Evolutionary conservation across 106 monocot species (phyloP).

Genomic region (Platanthera guangdongensis): DNA sequence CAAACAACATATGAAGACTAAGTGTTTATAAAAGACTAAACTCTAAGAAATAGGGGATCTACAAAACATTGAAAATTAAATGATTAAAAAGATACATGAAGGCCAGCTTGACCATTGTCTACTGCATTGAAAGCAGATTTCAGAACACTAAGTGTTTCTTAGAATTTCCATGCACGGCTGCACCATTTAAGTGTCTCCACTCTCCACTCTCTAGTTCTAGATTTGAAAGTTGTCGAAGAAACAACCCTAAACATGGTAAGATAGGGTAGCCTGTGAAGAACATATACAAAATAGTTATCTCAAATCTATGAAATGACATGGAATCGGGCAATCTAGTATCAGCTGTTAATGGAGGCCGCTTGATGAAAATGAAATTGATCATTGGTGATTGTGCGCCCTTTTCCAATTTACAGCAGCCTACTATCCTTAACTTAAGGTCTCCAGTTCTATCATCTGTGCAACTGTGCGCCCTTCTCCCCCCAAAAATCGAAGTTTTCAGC

Average conservation of each 20-base stretch:
- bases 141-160: conserved; percentile 73
- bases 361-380: background rate
- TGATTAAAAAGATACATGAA: conserved; percentile 43
- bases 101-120: conserved; percentile 95
- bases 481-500: no score
- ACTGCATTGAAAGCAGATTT: conserved; percentile 91
- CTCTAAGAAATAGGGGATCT: background rate
- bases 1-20: no score
- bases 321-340: no score
- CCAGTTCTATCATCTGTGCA: no score
- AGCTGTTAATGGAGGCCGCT: background rate
- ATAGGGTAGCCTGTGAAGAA: background rate
- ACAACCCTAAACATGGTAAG: background rate
- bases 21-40: no score
- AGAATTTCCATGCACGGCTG: conserved; percentile 74
- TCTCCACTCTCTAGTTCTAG: no score
- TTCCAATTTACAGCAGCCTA: no score
- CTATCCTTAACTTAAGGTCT: no score
- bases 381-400: no score
- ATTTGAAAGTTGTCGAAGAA: conserved; percentile 49
- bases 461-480: no score
- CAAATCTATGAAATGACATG: background rate
- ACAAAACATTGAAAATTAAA: background rate
- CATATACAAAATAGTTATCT: background rate
- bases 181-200: conserved; percentile 89